Evolutionary conservation across 441 rosid genomes (phyloP).

Genomic region (Pelargonium australe): DNA sequence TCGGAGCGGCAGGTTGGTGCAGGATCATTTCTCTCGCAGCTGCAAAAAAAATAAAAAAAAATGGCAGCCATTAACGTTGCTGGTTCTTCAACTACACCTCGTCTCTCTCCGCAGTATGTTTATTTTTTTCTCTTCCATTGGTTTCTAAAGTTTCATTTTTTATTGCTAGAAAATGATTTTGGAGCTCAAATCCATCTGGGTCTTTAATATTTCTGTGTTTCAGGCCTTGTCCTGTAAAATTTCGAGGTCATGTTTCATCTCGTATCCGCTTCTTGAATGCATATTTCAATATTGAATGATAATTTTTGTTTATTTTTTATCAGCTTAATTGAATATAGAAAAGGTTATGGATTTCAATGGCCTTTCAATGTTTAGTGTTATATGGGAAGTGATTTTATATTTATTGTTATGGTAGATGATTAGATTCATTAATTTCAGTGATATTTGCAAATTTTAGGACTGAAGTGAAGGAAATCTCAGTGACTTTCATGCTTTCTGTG

Average conservation of each 20-base stretch:
- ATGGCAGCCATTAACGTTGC: slow-evolving; percentile 58
- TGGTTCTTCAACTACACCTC: slow-evolving; percentile 42
- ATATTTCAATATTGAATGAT: not conserved
- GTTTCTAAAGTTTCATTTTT: not conserved
- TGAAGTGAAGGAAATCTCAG: no score
- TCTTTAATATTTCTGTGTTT: not conserved
- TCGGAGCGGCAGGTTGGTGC: not conserved
- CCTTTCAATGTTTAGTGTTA: no score
- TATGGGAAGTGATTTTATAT: no score
- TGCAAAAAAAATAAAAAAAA: not conserved
- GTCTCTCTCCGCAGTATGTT: slow-evolving; percentile 26
- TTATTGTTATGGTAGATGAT: no score
- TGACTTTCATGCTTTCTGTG: no score
- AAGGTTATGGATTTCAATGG: no score
- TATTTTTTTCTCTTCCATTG: not conserved
- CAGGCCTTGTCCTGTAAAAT: not conserved
- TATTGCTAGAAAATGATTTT: not conserved
- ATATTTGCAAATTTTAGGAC: no score
- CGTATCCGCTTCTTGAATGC: not conserved
- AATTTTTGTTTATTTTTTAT: not conserved
- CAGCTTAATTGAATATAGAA: no score
- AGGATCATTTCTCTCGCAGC: not conserved
- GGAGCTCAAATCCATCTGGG: not conserved
- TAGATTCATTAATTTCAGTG: no score
- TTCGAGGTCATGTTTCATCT: not conserved